Evolutionary conservation across 2,329 filamentous ascomycete species (phyloP), one percentile per base, ranked within the genome.

Genomic region (Apiospora arundinis): DNA sequence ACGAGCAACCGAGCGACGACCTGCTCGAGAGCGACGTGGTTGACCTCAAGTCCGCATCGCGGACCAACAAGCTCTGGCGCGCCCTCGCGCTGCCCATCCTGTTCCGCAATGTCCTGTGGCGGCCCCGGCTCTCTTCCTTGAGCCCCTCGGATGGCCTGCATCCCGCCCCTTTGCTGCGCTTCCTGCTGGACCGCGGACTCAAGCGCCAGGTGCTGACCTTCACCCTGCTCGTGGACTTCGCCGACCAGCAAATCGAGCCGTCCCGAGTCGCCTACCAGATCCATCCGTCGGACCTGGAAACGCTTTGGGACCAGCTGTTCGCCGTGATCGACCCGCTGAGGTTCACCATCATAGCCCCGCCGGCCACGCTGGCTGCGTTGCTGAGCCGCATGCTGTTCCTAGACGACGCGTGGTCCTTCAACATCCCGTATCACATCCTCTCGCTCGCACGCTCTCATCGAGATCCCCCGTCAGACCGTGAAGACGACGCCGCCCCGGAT

Each of bases 341-440:
- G 63, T 78, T 92, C 72, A 88, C 87, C 9, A 81, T 92, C 70
- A 79, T 91, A 66, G 91, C 91, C 0, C 88, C 91, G 8, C 90
- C 92, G 0, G 83, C 86, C 4, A 88, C 90, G 23, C 83, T 95
- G 9, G 90, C 91, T 1, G 85, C 85, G 0, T 82, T 93, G 67
- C 81, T 92, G 5, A 88, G 88, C 23, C 87, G 87, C 6, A 84
- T 83, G 71, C 83, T 92, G 40, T 86, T 88, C 68, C 83, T 89
- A 49, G 84, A 84, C 12, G 89, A 92, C 76, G 83, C 83, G 6
- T 92, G 90, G 90, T 87, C 87, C 32, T 93, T 93, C 75, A 85
- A 89, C 70, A 89, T 89, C 73, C 85, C 86, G 8, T 87, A 88
- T 69, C 92, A 94, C 75, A 85, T 91, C 52, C 78, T 94, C 8